Evolutionary conservation across 2,329 filamentous ascomycete genomes (phyloP), one percentile per base, ranked within the genome.

Genomic region (Aureobasidium pullulans): DNA sequence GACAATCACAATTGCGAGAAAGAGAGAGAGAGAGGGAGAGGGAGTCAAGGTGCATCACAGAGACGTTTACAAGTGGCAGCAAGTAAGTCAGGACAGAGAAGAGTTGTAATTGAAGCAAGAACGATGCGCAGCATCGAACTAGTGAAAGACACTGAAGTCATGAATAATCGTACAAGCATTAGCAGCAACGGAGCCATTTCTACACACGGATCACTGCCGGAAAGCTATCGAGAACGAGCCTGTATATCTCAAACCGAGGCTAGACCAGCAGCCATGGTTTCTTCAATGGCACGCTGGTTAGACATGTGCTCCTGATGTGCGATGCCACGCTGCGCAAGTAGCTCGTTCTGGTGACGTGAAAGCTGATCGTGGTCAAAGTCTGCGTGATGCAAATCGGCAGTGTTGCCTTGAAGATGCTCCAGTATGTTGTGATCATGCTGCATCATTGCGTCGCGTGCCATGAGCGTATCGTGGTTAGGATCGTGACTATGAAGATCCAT

Each of bases 371-470:
- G 58, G 23, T 54, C 43, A 32, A 60, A 42, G n/a, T 57, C 42
- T 13, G 40, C 32, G 31, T 60, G 58, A n/a, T 57, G 59, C 59
- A 57, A 28, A n/a, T 61, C 46, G 11, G 11, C 13, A 3, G 28
- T 31, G 19, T 61, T 49, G 19, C 19, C 39, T 43, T 53, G 46
- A 6, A 50, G 31, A 40, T 59, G 54, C 10, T 61, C 53, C 32
- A 61, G 54, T 31, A 59, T 59, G 6, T 37, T 31, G 6, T 61
- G 60, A 28, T 59, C 60, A 28, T 61, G 60, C 28, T 61, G 60
- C 49, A 60, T 47, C 59, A 61, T 57, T 6, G 59, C 44, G 37
- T 61, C 59, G 19, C 46, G 50, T 15, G 42, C 36, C 43, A 61
- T 50, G 15, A 61, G 54, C 8, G 59, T 23, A 5, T 61, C 54